Conservation (phyloP, 768 basidiomycete species). For the Kwoniella europaea region DNA sequence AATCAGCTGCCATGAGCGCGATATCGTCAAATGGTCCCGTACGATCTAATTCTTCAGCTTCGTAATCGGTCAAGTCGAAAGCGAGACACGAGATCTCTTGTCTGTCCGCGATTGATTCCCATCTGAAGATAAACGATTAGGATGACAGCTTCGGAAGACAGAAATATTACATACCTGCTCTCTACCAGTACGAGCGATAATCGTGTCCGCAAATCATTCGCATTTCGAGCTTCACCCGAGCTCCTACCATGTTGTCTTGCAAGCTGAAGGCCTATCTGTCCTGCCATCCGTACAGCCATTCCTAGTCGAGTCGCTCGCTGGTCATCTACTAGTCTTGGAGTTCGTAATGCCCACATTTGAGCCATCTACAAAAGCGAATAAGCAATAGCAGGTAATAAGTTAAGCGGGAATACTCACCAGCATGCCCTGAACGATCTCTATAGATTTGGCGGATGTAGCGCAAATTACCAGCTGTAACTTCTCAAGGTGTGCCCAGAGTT, state of each 20-base stretch:
- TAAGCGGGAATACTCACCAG: constrained; percentile 2
- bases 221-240: not conserved
- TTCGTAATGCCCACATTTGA: constrained; percentile 21
- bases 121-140: constrained; percentile 1
- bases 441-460: constrained; percentile 22
- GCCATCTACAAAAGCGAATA: not conserved
- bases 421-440: constrained; percentile 22
- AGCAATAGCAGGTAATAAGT: not conserved
- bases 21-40: not conserved
- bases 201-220: constrained; percentile 10
- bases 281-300: constrained; percentile 13
- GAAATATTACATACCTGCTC: constrained; percentile 13
- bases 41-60: constrained; percentile 12
- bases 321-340: constrained; percentile 20
- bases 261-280: constrained; percentile 20
- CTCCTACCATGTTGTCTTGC: not conserved
- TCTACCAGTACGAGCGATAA: constrained; percentile 20
- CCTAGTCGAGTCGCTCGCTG: constrained; percentile 18
- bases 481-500: constrained; percentile 13
- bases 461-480: constrained; percentile 22
- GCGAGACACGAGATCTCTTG: constrained; percentile 9
- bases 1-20: constrained; percentile 22
- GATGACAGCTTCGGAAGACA: not conserved
- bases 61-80: constrained; percentile 17
- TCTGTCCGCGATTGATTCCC: constrained; percentile 24